Evolutionary conservation across 371 early-diverging fungal species (phyloP).

Genomic region (Coemansia sp.): DNA sequence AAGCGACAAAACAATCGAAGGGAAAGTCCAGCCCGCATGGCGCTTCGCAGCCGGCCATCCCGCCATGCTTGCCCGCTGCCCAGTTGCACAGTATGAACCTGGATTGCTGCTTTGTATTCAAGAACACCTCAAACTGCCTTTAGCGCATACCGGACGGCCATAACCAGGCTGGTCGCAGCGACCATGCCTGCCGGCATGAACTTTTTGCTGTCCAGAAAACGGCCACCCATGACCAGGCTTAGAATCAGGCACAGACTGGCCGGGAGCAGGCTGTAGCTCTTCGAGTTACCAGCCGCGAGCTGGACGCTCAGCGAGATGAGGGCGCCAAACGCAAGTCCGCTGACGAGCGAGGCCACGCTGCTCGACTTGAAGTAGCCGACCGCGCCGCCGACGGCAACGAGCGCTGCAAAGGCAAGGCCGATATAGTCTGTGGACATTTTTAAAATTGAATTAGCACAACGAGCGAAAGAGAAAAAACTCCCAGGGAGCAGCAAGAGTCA

Average conservation of each 20-base stretch:
- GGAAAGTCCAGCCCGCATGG: too few species aligned
- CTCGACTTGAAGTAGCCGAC: conserved; percentile 36
- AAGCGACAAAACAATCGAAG: too few species aligned
- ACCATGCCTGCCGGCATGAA: conserved; percentile 68
- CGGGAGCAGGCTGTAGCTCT: conserved; percentile 16
- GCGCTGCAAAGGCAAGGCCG: conserved; percentile 26
- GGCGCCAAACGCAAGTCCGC: conserved; percentile 36
- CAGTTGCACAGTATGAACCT: too few species aligned
- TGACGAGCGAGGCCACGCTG: conserved; percentile 41
- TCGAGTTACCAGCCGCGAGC: conserved; percentile 19
- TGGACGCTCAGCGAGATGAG: conserved; percentile 35
- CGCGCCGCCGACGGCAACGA: conserved; percentile 37
- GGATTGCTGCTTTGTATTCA: background rate
- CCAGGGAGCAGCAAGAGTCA: background rate
- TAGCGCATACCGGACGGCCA: conserved; percentile 27
- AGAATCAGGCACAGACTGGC: conserved; percentile 54
- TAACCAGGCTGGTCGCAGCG: conserved; percentile 38
- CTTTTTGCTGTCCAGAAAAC: conserved; percentile 58
- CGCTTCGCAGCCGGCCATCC: too few species aligned
- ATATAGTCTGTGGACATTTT: conserved; percentile 28
- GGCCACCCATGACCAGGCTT: conserved; percentile 59
- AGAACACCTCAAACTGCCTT: conserved; percentile 3
- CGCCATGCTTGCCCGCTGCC: too few species aligned
- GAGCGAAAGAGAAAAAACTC: too few species aligned
- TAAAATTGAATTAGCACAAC: background rate